phyloP scores from a whole-genome alignment of 202 grass and related monocot genomes.

The Tripidium arundinaceum region DNA sequence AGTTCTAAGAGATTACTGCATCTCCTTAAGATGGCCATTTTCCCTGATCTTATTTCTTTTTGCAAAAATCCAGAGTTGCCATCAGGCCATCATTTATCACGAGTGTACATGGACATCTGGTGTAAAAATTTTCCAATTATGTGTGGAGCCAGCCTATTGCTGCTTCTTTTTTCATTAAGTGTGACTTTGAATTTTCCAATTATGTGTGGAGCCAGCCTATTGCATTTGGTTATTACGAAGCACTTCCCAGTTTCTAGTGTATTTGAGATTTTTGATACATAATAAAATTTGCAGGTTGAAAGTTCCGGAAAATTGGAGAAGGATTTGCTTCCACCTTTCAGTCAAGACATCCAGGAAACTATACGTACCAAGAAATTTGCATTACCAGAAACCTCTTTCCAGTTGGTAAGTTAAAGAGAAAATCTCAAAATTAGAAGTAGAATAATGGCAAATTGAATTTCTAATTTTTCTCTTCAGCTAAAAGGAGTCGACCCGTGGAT shows the following conservation, averaged over 20 bases:
- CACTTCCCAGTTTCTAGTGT: slow-evolving; percentile 19
- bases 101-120: not conserved
- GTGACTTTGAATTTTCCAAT: not conserved
- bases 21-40: not conserved
- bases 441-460: not conserved
- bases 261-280: slow-evolving; percentile 16
- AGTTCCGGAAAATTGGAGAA: slow-evolving; percentile 35
- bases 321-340: too few relatives aligned
- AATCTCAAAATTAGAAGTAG: not conserved
- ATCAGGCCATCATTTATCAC: not conserved
- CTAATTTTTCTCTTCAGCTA: slow-evolving; percentile 33
- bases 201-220: too few relatives aligned
- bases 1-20: not conserved
- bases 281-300: slow-evolving; percentile 34
- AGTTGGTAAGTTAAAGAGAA: slow-evolving; percentile 45
- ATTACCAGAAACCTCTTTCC: slow-evolving; percentile 44
- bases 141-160: not conserved
- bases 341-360: slow-evolving; percentile 32
- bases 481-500: slow-evolving; percentile 39
- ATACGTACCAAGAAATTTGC: slow-evolving; percentile 35
- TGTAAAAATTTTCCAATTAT: not conserved
- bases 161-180: not conserved
- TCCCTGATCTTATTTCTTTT: not conserved
- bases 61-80: not conserved
- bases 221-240: not conserved